Percentiles rank a stretch among this genome's conserved stretches.
phyloP scores from a whole-genome alignment of 2,329 filamentous ascomycete genomes.

The Calonectria naviculata region DNA sequence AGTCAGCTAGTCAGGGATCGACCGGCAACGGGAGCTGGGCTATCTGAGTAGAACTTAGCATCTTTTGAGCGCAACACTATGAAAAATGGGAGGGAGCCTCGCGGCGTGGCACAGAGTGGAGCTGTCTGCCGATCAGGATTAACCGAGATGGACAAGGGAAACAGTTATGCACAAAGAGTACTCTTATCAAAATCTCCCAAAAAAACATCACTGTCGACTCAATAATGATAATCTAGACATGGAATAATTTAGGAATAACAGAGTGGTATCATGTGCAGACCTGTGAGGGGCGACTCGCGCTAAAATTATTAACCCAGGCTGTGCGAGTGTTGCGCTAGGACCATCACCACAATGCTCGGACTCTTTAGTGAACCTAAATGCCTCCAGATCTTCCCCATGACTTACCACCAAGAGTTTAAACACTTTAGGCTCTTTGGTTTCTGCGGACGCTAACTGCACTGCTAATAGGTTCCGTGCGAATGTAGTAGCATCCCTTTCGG shows the following conservation, averaged over 20 bases:
- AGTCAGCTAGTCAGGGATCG: neutral
- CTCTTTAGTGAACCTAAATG: neutral
- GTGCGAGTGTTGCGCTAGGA: neutral
- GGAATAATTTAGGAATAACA: neutral
- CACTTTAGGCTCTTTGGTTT: neutral
- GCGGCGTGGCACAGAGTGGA: neutral
- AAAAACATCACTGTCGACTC: neutral
- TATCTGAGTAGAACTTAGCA: neutral
- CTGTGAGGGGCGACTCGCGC: too few relatives aligned
- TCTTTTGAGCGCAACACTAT: neutral
- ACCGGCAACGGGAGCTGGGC: neutral
- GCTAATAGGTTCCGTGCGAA: neutral
- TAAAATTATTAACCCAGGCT: neutral
- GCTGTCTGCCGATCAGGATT: neutral
- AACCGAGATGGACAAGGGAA: neutral
- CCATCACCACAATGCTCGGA: neutral
- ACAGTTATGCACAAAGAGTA: too few relatives aligned
- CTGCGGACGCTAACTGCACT: neutral
- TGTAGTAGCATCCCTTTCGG: neutral
- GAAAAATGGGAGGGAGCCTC: neutral
- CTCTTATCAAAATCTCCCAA: too few relatives aligned
- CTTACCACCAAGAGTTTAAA: neutral
- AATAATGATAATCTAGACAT: neutral
- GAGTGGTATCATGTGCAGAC: too few relatives aligned
- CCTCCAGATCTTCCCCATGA: neutral